phyloP scores from a whole-genome alignment of 23 red algal genomes.

The Gracilariopsis chorda region DNA sequence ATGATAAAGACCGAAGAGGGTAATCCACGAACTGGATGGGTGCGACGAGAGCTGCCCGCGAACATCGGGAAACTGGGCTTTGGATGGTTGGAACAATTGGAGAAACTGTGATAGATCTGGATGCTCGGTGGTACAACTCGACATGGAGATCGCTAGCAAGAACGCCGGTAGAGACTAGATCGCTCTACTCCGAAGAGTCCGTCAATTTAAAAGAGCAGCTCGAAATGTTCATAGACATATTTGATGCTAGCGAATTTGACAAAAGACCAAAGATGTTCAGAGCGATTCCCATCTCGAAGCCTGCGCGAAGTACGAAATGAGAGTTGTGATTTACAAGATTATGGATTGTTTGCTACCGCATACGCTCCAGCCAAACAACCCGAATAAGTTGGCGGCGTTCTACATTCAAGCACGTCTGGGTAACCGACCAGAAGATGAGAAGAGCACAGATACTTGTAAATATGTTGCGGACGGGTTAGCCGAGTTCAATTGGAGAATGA shows the following conservation, averaged over 20 bases:
- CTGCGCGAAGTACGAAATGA: constrained; percentile 31
- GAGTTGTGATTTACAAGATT: constrained; percentile 67
- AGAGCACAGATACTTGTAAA: constrained; percentile 42
- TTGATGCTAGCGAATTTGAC: constrained; percentile 63
- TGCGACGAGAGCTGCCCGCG: constrained; percentile 36
- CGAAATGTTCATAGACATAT: constrained; percentile 76
- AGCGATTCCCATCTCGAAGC: constrained; percentile 32
- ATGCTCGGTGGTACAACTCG: constrained; percentile 84
- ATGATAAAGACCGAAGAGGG: no score
- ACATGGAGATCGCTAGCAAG: constrained; percentile 43
- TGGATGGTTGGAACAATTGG: constrained; percentile 73
- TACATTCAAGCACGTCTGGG: constrained; percentile 51
- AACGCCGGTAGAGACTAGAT: constrained; percentile 69
- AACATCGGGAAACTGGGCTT: constrained; percentile 67
- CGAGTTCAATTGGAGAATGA: constrained; percentile 72
- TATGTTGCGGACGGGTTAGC: constrained; percentile 63
- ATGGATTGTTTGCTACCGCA: constrained; percentile 34
- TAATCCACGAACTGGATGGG: no score
- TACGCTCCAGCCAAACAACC: constrained; percentile 10
- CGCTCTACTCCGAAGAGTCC: constrained; percentile 48
- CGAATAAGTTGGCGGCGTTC: constrained; percentile 21
- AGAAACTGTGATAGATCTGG: constrained; percentile 78
- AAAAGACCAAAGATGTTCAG: constrained; percentile 36
- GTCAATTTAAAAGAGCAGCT: constrained; percentile 55
- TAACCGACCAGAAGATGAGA: constrained; percentile 22